A percentile compares a stretch with the other conserved stretches of the same genome.
phyloP scores from a whole-genome alignment of 2,329 filamentous ascomycete genomes.

The Fusarium verticillioides region DNA sequence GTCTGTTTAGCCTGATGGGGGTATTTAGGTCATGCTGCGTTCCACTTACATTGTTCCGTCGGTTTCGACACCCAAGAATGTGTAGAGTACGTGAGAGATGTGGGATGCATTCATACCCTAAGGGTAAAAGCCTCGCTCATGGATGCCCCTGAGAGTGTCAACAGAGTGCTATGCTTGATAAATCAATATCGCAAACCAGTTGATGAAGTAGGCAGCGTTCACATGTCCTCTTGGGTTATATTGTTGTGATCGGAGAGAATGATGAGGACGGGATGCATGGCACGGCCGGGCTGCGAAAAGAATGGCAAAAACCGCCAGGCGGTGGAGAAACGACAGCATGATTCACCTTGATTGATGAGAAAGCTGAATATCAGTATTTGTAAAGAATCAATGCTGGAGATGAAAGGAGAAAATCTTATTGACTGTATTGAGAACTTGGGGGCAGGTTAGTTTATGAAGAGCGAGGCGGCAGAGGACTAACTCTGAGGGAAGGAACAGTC shows the following conservation, averaged over 20 bases:
- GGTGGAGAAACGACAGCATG: constrained; percentile 45
- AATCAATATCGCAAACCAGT: constrained; percentile 16
- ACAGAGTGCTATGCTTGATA: constrained; percentile 57
- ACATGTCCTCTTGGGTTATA: constrained; percentile 38
- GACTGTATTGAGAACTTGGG: not conserved
- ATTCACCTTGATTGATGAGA: constrained; percentile 1
- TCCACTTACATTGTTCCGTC: constrained; percentile 75
- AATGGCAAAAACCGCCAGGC: constrained; percentile 43
- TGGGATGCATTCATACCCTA: constrained; percentile 51
- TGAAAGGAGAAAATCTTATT: not conserved
- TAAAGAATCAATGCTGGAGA: not conserved
- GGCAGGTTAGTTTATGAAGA: not conserved
- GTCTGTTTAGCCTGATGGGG: not conserved
- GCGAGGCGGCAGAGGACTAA: not conserved
- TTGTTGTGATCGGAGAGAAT: not conserved
- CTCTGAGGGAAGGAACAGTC: not conserved
- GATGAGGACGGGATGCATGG: constrained; percentile 35
- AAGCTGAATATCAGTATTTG: not conserved
- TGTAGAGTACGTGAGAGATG: constrained; percentile 81
- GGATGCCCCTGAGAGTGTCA: constrained; percentile 21
- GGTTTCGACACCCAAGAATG: constrained; percentile 80
- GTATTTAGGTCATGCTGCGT: too few species aligned
- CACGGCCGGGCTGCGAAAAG: constrained; percentile 38
- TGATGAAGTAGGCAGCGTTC: constrained; percentile 29
- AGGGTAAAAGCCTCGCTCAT: constrained; percentile 45